Base-by-base conservation (phyloP, 73 alveolate genomes). In the Urostyla sp. region DNA sequence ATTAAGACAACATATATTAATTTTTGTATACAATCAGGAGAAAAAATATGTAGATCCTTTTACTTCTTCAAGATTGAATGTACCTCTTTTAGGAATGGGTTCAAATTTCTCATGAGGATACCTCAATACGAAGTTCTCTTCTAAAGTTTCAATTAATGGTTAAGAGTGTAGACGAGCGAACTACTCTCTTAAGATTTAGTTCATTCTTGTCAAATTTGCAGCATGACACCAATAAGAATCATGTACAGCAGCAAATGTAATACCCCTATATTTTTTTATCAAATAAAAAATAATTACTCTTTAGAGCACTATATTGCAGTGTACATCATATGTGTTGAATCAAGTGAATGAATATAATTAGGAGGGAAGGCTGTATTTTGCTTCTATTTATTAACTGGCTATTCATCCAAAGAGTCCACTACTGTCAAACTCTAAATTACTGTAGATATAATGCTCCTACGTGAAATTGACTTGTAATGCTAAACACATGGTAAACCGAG, bases 281-380 rank as follows among this genome's bases (percentile, higher is more conserved):
- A n/a, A n/a, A n/a, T n/a, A n/a, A n/a, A n/a, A 1, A 20, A 18
- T 40, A 40, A 0, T 0, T 56, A n/a, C 55, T 72, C 21, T 30
- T 87, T 87, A n/a, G 50, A 31, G 73, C 98, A 94, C 55, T 76
- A 90, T 35, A 89, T 16, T 10, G 98, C 97, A 11, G 98, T 91
- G 48, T 84, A 82, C 98, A 94, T 94, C 89, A 94, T 67, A 73
- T 94, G 98, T n/a, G 98, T 94, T 8, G 98, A 84, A 80, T 94
- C 98, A 13, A 94, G 84, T 16, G 97, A 90, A 72, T 94, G 98
- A 45, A 94, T 92, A 36, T 44, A 94, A 67, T 94, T 94, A 5
- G 98, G 98, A 38, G 98, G 98, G 86, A 94, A 92, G 21, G 98
- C 98, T 36, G 96, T 63, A 57, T 90, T 94, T 52, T 94, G 76